These are phyloP conservation scores for Chlamydomonas sphaeroides DNA, from an alignment of 139 green algal genomes.

Conservation along the genomic window DNA sequence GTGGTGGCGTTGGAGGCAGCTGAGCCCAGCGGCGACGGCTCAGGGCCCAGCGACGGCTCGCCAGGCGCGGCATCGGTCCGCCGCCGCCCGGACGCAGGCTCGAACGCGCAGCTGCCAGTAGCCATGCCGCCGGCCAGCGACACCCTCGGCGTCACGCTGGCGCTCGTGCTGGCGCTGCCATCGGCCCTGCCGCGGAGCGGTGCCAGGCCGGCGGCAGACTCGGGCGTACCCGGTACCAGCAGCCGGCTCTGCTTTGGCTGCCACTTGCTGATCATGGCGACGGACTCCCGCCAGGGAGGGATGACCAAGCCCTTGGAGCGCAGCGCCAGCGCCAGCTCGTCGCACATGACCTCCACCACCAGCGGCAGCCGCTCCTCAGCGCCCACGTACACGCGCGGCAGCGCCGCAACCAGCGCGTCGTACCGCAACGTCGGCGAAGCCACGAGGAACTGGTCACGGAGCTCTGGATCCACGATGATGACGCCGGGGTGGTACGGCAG, in stretches of 20 bases:
- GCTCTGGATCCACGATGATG: constrained; percentile 45
- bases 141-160: constrained; percentile 6
- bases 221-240: background rate
- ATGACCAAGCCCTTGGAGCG: constrained; percentile 53
- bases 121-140: constrained; percentile 30
- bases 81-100: no score
- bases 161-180: background rate
- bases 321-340: constrained; percentile 64
- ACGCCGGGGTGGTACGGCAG: constrained; percentile 31
- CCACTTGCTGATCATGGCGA: constrained; percentile 72
- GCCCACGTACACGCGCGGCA: constrained; percentile 70
- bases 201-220: no score
- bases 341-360: constrained; percentile 63
- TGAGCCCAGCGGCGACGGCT: no score
- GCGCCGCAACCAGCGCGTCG: constrained; percentile 48
- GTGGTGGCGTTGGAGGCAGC: no score
- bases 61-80: background rate
- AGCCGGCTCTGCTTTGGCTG: constrained; percentile 33
- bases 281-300: constrained; percentile 67
- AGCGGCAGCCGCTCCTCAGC: constrained; percentile 57
- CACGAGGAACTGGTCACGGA: constrained; percentile 73
- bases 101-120: background rate
- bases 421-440: constrained; percentile 55
- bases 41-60: no score
- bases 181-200: background rate